A percentile compares a stretch with the other conserved stretches of the same genome.
phyloP scores from a whole-genome alignment of 2,329 filamentous ascomycete genomes.

The Alternaria burnsii region DNA sequence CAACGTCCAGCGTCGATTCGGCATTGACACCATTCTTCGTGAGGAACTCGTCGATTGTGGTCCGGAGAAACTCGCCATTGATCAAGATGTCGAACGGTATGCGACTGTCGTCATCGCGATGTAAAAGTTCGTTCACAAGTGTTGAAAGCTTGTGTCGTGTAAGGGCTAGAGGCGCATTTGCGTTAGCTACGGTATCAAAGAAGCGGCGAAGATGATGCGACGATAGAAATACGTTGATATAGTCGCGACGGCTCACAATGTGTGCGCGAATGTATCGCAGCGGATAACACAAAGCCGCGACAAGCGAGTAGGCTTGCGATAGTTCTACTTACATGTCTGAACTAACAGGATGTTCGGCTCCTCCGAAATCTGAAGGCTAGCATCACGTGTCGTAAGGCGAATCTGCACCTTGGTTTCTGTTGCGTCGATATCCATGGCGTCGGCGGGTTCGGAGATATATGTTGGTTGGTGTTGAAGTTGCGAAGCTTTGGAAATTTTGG shows the following conservation, averaged over 20 bases:
- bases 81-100: slow-evolving; percentile 94
- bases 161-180: slow-evolving; percentile 29
- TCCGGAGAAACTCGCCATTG: slow-evolving; percentile 89
- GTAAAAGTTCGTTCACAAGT: slow-evolving; percentile 68
- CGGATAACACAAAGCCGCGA: background rate
- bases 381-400: slow-evolving; percentile 47
- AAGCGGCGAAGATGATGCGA: background rate
- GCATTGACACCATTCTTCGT: slow-evolving; percentile 84
- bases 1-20: slow-evolving; percentile 85
- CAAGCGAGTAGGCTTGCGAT: background rate
- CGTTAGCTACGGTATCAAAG: slow-evolving; percentile 17
- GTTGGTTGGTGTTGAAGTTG: slow-evolving; percentile 14
- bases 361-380: slow-evolving; percentile 43
- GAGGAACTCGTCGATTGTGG: slow-evolving; percentile 90
- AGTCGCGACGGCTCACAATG: background rate
- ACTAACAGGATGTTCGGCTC: slow-evolving; percentile 44
- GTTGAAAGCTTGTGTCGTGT: slow-evolving; percentile 61
- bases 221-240: background rate
- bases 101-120: slow-evolving; percentile 65
- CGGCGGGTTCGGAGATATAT: slow-evolving; percentile 3
- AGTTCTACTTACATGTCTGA: slow-evolving; percentile 41
- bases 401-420: slow-evolving; percentile 47
- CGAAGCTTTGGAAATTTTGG: slow-evolving; percentile 40
- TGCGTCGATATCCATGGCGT: slow-evolving; percentile 37
- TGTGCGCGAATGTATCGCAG: background rate